A percentile compares a stretch with the other conserved stretches of the same genome.
These are phyloP conservation scores for Daldinia sp. DNA, from an alignment of 2,329 filamentous ascomycete genomes.

Conservation along the genomic window DNA sequence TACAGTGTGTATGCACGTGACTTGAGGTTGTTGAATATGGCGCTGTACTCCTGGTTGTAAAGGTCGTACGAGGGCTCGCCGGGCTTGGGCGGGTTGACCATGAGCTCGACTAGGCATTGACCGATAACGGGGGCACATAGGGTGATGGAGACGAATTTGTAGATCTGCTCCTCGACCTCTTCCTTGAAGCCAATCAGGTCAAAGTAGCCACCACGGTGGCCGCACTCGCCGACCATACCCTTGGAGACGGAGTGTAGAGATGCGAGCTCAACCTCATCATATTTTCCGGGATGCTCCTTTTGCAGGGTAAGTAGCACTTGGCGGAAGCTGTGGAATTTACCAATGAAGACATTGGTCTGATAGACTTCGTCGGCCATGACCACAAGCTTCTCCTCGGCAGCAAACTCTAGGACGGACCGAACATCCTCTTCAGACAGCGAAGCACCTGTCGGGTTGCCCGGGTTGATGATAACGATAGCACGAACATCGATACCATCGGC, in stretches of 20 bases:
- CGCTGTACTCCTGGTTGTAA: constrained; percentile 87
- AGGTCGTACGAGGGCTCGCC: constrained; percentile 87
- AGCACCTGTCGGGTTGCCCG: constrained; percentile 95
- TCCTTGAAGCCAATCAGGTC: constrained; percentile 91
- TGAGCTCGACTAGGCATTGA: constrained; percentile 95
- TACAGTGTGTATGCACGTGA: constrained; percentile 87
- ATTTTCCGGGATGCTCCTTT: constrained; percentile 77
- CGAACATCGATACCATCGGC: constrained; percentile 85
- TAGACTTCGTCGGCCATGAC: constrained; percentile 98
- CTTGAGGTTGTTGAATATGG: constrained; percentile 82
- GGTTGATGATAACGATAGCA: constrained; percentile 97
- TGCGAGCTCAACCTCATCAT: constrained; percentile 87
- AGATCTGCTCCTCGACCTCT: constrained; percentile 90
- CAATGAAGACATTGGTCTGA: constrained; percentile 97
- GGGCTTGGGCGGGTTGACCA: constrained; percentile 92
- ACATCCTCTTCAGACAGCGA: constrained; percentile 84
- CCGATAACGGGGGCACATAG: constrained; percentile 95
- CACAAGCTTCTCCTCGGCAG: constrained; percentile 85
- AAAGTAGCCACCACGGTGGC: constrained; percentile 97
- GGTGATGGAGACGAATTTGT: constrained; percentile 98
- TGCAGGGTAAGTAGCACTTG: constrained; percentile 85
- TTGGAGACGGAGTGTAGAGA: constrained; percentile 95
- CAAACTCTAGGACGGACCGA: constrained; percentile 86
- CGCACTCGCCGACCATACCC: constrained; percentile 99
- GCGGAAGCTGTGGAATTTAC: constrained; percentile 97